phyloP scores from a whole-genome alignment of 345 rosid species.

The Corymbia maculata region DNA sequence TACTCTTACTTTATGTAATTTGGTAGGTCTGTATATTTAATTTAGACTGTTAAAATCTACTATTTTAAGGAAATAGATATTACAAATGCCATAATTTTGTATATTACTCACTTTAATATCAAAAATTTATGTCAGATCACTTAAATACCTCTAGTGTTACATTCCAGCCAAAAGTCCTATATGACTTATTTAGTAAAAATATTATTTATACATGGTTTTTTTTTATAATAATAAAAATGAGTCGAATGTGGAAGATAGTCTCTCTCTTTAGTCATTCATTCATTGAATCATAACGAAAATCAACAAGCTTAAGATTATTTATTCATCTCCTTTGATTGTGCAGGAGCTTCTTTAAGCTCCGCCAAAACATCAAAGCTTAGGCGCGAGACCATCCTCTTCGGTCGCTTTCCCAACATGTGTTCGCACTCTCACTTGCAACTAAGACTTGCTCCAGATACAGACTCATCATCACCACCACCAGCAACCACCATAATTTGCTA shows the following conservation, averaged over 20 bases:
- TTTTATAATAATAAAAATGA: neutral
- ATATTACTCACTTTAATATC: rapidly evolving
- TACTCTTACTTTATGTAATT: neutral
- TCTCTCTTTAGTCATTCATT: neutral
- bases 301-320: too few relatives aligned
- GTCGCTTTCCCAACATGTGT: neutral
- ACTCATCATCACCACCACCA: neutral
- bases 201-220: neutral
- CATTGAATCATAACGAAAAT: neutral
- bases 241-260: neutral
- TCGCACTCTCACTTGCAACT: neutral
- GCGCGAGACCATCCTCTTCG: neutral
- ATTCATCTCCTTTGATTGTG: neutral
- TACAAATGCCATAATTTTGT: neutral
- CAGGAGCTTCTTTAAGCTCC: neutral
- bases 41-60: neutral
- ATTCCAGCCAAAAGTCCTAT: neutral
- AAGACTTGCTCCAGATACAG: neutral
- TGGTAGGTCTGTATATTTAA: neutral
- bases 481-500: neutral
- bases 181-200: neutral
- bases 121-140: rapidly evolving
- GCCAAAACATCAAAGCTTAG: neutral
- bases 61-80: neutral
- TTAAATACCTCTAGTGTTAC: rapidly evolving